Base-by-base conservation (phyloP, 208 protist genomes). In the Leptomonas pyrrhocoris region DNA sequence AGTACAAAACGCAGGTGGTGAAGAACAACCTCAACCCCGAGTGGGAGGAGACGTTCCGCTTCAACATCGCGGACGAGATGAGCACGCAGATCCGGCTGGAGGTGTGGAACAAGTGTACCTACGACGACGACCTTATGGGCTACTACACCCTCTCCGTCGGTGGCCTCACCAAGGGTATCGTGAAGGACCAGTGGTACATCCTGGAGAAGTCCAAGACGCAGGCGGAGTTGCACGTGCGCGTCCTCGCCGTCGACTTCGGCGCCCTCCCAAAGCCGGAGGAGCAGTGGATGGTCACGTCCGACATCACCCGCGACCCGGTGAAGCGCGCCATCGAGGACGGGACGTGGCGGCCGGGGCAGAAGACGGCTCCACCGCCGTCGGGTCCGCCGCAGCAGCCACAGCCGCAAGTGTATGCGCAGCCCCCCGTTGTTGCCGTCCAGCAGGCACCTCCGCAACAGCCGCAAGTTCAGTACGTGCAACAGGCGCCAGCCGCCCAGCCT, bases 241-340 rank as follows among this genome's bases (percentile, higher is more conserved):
- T 91, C 12, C 55, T 94, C 16, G 88, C 90, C 1, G 68, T 85
- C 31, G 88, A 93, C 73, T 94, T 95, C 74, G 88, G 88, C 12
- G 62, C 34, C 15, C n/a, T 45, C 0, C 76, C 83, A 18, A 60
- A 68, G 42, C 54, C 73, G 2, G 64, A 79, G 30, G 73, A 90
- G 34, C 21, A 55, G 62, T 89, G 87, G 87, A 90, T 84, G 80
- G 63, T 89, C 19, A 90, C 84, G 6, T 59, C 16, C n/a, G 84
- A 93, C 56, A 90, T 90, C 53, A 51, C 60, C 25, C 62, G 68
- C 38, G 83, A 89, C 51, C 82, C 83, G 11, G 82, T 83, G 42
- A 45, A 82, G 68, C 78, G 72, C 18, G 77, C 76, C 19, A 81
- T 79, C 18, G 72, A 80, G 59, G 75, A 84, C 21, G 78, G 81